These are phyloP conservation scores for Sicyos baderoa DNA, from an alignment of 306 rosid genomes.

Conservation along the genomic window DNA sequence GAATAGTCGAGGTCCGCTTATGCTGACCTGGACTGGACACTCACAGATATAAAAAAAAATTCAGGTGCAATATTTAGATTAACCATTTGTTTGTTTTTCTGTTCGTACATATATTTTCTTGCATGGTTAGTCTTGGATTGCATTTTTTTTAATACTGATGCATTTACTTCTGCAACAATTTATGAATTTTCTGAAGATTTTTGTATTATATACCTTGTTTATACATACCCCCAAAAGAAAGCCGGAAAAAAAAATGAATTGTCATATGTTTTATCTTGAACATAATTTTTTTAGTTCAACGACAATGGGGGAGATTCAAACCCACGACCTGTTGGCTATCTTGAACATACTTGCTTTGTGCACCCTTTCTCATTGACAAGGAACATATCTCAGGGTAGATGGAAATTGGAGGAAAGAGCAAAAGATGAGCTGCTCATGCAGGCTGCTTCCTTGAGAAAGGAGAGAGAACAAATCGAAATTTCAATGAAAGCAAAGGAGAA, in stretches of 20 bases:
- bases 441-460: conserved; percentile 52
- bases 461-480: conserved; percentile 64
- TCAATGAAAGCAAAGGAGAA: conserved; percentile 62
- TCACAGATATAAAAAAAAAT: neutral
- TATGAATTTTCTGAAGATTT: neutral
- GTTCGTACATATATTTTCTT: neutral
- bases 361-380: conserved; percentile 45
- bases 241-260: neutral
- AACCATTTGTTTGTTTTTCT: neutral
- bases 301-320: too few relatives aligned
- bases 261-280: neutral
- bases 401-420: conserved; percentile 52
- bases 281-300: neutral
- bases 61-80: neutral
- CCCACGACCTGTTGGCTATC: neutral
- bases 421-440: conserved; percentile 50
- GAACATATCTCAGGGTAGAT: conserved; percentile 66
- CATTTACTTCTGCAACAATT: neutral
- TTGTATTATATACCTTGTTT: neutral
- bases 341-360: conserved; percentile 11
- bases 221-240: neutral
- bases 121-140: neutral
- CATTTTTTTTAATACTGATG: neutral
- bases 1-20: too few relatives aligned
- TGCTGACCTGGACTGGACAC: too few relatives aligned